These are phyloP conservation scores for Gleditsia sinensis DNA, from an alignment of 306 rosid genomes.

Conservation along the genomic window DNA sequence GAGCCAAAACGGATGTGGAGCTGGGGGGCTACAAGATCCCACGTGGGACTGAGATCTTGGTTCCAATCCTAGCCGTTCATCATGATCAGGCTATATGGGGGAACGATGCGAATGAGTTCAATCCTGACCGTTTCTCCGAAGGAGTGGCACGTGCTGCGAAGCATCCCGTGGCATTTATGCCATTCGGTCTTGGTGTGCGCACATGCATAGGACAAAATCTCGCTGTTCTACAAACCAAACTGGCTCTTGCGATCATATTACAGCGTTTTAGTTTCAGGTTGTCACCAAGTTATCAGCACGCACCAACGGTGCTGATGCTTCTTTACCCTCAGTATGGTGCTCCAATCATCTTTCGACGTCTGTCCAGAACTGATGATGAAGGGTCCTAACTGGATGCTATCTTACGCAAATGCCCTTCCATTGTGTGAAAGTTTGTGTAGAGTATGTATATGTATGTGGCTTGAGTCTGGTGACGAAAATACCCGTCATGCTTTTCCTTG, in stretches of 20 bases:
- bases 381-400: slow-evolving; percentile 34
- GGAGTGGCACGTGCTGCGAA: slow-evolving; percentile 78
- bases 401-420: not conserved
- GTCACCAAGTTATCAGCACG: slow-evolving; percentile 87
- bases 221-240: slow-evolving; percentile 74
- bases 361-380: slow-evolving; percentile 34
- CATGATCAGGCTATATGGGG: slow-evolving; percentile 85
- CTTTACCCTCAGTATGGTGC: slow-evolving; percentile 96
- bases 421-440: slow-evolving; percentile 27
- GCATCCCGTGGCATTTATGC: slow-evolving; percentile 74
- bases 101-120: slow-evolving; percentile 77
- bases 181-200: slow-evolving; percentile 85
- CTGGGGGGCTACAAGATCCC: slow-evolving; percentile 74
- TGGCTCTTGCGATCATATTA: slow-evolving; percentile 71
- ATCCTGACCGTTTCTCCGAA: slow-evolving; percentile 73
- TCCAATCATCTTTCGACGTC: slow-evolving; percentile 66
- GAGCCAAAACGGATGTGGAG: slow-evolving; percentile 71
- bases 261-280: slow-evolving; percentile 84
- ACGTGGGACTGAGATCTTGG: slow-evolving; percentile 76
- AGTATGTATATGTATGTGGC: slow-evolving; percentile 16
- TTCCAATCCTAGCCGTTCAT: slow-evolving; percentile 93
- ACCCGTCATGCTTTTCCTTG: not conserved
- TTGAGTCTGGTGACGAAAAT: not conserved
- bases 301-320: slow-evolving; percentile 92
- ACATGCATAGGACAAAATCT: slow-evolving; percentile 90